These are phyloP conservation scores for Straminergon stramineum DNA, from an alignment of 225 moss, liverwort and hornwort species.

Conservation along the genomic window DNA sequence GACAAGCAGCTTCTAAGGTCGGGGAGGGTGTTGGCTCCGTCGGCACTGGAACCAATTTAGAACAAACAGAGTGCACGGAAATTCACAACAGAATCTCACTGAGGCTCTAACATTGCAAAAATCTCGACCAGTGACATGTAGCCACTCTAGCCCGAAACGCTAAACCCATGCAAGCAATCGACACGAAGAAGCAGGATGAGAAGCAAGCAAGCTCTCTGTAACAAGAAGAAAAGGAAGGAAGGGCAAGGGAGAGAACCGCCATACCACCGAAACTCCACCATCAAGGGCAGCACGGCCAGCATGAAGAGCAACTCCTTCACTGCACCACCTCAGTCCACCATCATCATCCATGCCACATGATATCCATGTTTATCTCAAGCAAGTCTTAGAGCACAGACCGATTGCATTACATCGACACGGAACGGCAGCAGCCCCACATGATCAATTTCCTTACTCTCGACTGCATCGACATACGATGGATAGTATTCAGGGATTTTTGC, in stretches of 20 bases:
- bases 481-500: background rate
- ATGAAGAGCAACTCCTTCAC: conserved; percentile 56
- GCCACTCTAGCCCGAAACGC: background rate
- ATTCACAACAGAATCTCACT: background rate
- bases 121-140: background rate
- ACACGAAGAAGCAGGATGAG: background rate
- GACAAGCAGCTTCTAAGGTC: background rate
- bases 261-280: conserved; percentile 73
- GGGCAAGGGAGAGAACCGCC: background rate
- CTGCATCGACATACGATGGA: background rate
- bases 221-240: background rate
- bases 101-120: background rate
- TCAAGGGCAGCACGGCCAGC: conserved; percentile 82
- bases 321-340: conserved; percentile 12
- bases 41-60: background rate
- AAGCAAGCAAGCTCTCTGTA: background rate
- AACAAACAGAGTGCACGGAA: background rate
- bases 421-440: background rate
- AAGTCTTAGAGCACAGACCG: background rate
- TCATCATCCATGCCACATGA: background rate
- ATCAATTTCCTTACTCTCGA: background rate
- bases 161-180: background rate
- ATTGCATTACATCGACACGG: background rate
- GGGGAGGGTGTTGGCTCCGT: background rate
- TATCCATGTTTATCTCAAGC: background rate